Conservation (phyloP, 2,329 filamentous ascomycete species). For the Ramularia endophylla region DNA sequence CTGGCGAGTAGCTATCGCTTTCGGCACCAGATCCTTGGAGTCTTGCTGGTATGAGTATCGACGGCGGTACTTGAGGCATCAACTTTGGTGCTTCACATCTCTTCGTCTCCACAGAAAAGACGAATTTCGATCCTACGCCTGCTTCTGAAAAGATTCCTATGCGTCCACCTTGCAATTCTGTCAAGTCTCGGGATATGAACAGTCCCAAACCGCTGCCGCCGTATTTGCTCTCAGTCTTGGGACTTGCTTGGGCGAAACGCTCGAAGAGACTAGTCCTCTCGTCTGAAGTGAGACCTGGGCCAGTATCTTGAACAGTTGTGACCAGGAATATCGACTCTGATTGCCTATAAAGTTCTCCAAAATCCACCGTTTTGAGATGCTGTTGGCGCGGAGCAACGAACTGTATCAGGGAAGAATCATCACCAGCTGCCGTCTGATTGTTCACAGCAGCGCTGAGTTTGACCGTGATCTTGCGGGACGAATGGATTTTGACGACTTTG, state of each 20-base stretch:
- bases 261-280: slow-evolving; percentile 52
- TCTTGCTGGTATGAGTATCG: slow-evolving; percentile 4
- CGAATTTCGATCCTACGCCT: slow-evolving; percentile 58
- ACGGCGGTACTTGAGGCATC: slow-evolving; percentile 2
- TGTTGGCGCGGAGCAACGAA: slow-evolving; percentile 31
- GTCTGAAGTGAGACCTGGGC: slow-evolving; percentile 33
- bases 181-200: slow-evolving; percentile 61
- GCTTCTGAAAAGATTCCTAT: slow-evolving; percentile 58
- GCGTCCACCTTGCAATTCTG: slow-evolving; percentile 63
- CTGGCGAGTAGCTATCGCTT: slow-evolving; percentile 1
- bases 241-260: slow-evolving; percentile 62
- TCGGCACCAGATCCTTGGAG: slow-evolving; percentile 2
- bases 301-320: slow-evolving; percentile 34
- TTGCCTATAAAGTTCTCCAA: slow-evolving; percentile 4
- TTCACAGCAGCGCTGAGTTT: slow-evolving; percentile 7
- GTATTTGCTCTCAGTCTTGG: slow-evolving; percentile 61
- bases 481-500: slow-evolving; percentile 37
- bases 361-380: slow-evolving; percentile 23
- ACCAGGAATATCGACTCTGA: slow-evolving; percentile 27
- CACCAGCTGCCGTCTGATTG: slow-evolving; percentile 26
- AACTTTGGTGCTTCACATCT: slow-evolving; percentile 5
- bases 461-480: slow-evolving; percentile 31
- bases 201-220: slow-evolving; percentile 64
- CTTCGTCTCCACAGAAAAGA: slow-evolving; percentile 51
- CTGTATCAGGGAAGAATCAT: too few relatives aligned